A percentile compares a stretch with the other conserved stretches of the same genome.
Evolutionary conservation across 805 yeast species (phyloP).

Genomic region (Candida sanyiensis): DNA sequence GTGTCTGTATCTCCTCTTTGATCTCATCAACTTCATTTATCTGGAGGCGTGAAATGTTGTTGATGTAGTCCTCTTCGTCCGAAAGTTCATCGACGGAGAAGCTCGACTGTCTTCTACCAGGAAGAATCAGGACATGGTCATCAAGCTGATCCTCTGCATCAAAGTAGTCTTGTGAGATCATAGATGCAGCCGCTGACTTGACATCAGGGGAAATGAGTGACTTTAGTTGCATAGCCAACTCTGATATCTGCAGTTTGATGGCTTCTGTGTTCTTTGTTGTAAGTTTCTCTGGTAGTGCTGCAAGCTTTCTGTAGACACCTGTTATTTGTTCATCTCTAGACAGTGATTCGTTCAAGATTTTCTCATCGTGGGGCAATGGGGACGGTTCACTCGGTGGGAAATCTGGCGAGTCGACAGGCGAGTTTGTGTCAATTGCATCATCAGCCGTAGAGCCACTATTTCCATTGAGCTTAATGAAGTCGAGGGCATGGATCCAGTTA

Average conservation of each 20-base stretch:
- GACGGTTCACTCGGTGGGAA: conserved; percentile 6
- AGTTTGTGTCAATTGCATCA: conserved; percentile 1
- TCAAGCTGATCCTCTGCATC: conserved; percentile 48
- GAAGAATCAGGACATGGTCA: conserved; percentile 18
- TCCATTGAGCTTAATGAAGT: conserved; percentile 28
- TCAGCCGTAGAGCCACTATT: conserved; percentile 3
- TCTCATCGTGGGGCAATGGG: neutral
- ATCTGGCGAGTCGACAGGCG: conserved; percentile 5
- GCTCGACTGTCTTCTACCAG: conserved; percentile 6
- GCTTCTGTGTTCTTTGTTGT: conserved; percentile 4
- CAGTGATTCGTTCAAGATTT: no score
- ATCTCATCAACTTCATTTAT: conserved; percentile 2
- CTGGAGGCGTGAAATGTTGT: conserved; percentile 12
- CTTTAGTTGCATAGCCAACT: neutral
- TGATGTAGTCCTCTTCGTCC: conserved; percentile 25
- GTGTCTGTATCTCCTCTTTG: conserved; percentile 7
- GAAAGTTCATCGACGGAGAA: conserved; percentile 22
- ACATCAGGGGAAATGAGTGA: neutral
- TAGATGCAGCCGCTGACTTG: conserved; percentile 23
- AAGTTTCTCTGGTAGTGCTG: conserved; percentile 5
- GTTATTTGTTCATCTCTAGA: conserved; percentile 1
- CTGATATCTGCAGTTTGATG: neutral
- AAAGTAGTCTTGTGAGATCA: conserved; percentile 47
- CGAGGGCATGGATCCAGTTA: conserved; percentile 79
- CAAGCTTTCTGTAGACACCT: conserved; percentile 2